phyloP scores from a whole-genome alignment of 306 rosid genomes.

The Ziziphus jujuba region DNA sequence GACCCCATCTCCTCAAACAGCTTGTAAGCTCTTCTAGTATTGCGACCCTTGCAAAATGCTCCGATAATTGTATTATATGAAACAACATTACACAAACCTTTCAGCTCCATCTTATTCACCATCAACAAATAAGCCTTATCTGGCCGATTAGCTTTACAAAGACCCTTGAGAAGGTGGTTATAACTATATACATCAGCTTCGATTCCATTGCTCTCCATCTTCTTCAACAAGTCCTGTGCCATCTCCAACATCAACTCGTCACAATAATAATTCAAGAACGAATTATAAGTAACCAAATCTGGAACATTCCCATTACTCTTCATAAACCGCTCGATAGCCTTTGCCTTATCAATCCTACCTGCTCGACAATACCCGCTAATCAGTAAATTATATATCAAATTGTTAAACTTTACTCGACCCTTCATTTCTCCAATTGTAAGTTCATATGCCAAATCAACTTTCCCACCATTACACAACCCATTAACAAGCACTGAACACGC shows the following conservation, averaged over 20 bases:
- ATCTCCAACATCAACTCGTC: constrained; percentile 63
- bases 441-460: constrained; percentile 89
- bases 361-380: constrained; percentile 72
- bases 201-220: constrained; percentile 68
- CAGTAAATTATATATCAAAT: constrained; percentile 64
- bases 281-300: constrained; percentile 83
- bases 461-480: constrained; percentile 73
- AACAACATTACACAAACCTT: constrained; percentile 68
- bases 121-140: constrained; percentile 71
- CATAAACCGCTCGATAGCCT: constrained; percentile 69
- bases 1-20: constrained; percentile 72
- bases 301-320: constrained; percentile 62
- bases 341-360: constrained; percentile 70
- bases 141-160: constrained; percentile 56
- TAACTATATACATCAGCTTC: constrained; percentile 76
- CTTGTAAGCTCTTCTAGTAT: constrained; percentile 60
- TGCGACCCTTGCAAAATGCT: constrained; percentile 56
- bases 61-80: constrained; percentile 75
- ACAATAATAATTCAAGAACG: constrained; percentile 78
- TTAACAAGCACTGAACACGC: constrained; percentile 65
- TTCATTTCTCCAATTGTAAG: constrained; percentile 60
- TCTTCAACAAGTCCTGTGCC: constrained; percentile 59
- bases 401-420: constrained; percentile 48
- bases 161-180: constrained; percentile 71
- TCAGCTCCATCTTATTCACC: constrained; percentile 61